phyloP scores from a whole-genome alignment of 139 green algal species.

The Tetradesmus lagerheimii region DNA sequence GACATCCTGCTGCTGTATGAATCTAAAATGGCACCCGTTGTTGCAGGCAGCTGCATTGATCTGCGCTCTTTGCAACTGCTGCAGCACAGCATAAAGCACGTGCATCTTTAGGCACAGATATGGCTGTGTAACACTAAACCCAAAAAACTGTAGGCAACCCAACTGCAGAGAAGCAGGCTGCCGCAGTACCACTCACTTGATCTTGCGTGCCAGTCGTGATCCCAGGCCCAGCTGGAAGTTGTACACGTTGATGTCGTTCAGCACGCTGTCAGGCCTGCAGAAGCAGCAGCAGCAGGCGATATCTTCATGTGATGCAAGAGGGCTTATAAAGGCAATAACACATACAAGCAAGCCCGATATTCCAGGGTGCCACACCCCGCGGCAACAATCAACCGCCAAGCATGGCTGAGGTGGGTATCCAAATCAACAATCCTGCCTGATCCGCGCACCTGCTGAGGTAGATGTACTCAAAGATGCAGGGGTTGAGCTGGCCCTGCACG shows the following conservation, averaged over 20 bases:
- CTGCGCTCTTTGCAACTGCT: too few relatives aligned
- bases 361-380: too few relatives aligned
- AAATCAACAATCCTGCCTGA: too few relatives aligned
- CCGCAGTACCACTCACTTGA: constrained; percentile 61
- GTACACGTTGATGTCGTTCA: constrained; percentile 98
- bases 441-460: constrained; percentile 90
- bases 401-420: constrained; percentile 47
- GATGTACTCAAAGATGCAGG: constrained; percentile 99
- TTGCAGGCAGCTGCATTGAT: too few relatives aligned
- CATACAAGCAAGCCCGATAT: too few relatives aligned
- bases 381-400: neutral
- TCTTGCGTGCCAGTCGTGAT: constrained; percentile 80
- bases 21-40: too few relatives aligned
- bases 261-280: constrained; percentile 47
- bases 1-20: too few relatives aligned
- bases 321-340: neutral
- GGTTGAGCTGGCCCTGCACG: constrained; percentile 66
- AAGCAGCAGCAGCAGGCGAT: neutral
- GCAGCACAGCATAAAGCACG: too few relatives aligned
- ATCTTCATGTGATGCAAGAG: too few relatives aligned
- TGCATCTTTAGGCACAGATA: too few relatives aligned
- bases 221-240: constrained; percentile 96
- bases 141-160: too few relatives aligned
- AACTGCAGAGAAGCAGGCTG: neutral
- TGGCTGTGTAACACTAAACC: too few relatives aligned